Conservation (phyloP, 768 basidiomycete genomes). For the Lactarius vividus region DNA sequence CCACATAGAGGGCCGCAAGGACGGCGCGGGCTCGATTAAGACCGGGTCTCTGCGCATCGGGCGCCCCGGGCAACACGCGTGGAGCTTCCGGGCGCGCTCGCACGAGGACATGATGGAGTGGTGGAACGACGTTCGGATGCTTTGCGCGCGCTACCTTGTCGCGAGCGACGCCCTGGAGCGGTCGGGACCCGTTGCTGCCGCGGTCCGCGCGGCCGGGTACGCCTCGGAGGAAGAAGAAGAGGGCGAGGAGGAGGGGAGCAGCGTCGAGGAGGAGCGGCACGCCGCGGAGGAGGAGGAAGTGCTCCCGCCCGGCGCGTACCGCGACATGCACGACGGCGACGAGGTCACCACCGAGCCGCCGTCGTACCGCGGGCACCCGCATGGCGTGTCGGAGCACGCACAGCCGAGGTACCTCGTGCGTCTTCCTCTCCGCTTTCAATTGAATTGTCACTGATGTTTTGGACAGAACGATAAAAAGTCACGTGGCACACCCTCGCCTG, state of each 20-base stretch:
- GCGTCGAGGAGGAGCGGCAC: conserved; percentile 49
- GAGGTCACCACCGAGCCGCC: conserved; percentile 55
- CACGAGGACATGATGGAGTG: conserved; percentile 99
- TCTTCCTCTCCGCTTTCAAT: background rate
- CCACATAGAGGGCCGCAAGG: conserved; percentile 91
- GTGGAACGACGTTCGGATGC: conserved; percentile 97
- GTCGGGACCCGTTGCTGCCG: conserved; percentile 87
- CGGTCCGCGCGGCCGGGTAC: conserved; percentile 87
- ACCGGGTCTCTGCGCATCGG: conserved; percentile 47
- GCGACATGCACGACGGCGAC: conserved; percentile 34
- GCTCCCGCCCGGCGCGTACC: conserved; percentile 43
- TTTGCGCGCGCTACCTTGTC: conserved; percentile 90
- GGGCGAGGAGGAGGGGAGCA: conserved; percentile 60
- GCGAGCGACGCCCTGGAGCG: conserved; percentile 93
- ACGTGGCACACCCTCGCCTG: conserved; percentile 19
- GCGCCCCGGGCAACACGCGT: conserved; percentile 57
- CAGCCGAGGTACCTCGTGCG: conserved; percentile 64
- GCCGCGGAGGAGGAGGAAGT: conserved; percentile 51
- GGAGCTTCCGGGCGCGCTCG: conserved; percentile 85
- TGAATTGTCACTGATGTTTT: too few relatives aligned
- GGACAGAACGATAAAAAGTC: conserved; percentile 41
- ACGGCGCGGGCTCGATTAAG: conserved; percentile 68
- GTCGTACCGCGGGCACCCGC: conserved; percentile 53
- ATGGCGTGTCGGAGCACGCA: conserved; percentile 40
- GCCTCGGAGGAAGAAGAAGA: conserved; percentile 73